Percentiles rank a stretch among this genome's conserved stretches.
Conservation (phyloP, 2,329 filamentous ascomycete genomes). For the Penicillium sp. region DNA sequence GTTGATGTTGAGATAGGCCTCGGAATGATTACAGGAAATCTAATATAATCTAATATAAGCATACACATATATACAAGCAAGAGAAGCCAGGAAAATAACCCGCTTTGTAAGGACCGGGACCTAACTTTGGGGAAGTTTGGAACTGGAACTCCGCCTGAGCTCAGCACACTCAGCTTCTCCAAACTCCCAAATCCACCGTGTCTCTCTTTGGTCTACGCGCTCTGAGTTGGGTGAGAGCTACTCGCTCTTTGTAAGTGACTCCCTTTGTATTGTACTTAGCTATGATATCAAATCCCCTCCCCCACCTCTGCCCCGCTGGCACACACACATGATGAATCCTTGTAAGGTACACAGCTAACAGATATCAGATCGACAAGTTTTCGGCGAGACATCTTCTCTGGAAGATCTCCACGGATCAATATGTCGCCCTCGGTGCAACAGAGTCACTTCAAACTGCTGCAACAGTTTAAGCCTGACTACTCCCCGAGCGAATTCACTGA, state of each 20-base stretch:
- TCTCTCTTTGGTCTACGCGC: slow-evolving; percentile 22
- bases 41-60: neutral
- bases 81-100: neutral
- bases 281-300: slow-evolving; percentile 5
- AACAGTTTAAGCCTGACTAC: slow-evolving; percentile 84
- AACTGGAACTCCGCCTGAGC: slow-evolving; percentile 20
- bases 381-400: slow-evolving; percentile 19
- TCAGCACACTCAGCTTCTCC: slow-evolving; percentile 13
- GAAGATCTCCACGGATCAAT: slow-evolving; percentile 28
- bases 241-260: slow-evolving; percentile 30
- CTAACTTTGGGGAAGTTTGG: slow-evolving; percentile 7
- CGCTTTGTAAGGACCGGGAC: slow-evolving; percentile 26
- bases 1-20: neutral
- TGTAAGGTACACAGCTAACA: slow-evolving; percentile 16
- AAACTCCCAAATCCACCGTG: slow-evolving; percentile 25
- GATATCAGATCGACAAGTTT: slow-evolving; percentile 19
- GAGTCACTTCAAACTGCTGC: slow-evolving; percentile 70
- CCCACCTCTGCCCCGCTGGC: slow-evolving; percentile 18
- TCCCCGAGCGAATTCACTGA: slow-evolving; percentile 82
- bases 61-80: neutral
- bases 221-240: slow-evolving; percentile 26
- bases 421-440: slow-evolving; percentile 53
- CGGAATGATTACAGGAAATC: neutral
- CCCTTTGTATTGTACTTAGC: neutral
- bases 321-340: slow-evolving; percentile 11